Base-by-base conservation (phyloP, 306 rosid species). In the Arachis hypogaea region DNA sequence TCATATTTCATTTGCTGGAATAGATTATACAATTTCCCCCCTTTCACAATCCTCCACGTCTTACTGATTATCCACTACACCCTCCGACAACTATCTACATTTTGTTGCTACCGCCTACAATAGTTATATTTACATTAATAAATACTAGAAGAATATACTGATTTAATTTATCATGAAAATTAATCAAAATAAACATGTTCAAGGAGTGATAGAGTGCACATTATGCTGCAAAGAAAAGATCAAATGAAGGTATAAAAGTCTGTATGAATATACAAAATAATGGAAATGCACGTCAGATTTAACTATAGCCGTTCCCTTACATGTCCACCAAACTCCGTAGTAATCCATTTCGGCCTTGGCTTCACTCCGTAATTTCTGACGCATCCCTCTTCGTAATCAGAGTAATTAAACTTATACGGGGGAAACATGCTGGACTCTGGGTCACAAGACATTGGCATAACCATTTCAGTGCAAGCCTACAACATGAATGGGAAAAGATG, bases 391-490 rank as follows among this genome's bases (percentile, higher is more conserved):
- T 84, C 41, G 45, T 74, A 85, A 60, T 89, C 75, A 69, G 91
- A 69, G 63, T 74, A 81, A 70, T 90, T 84, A 66, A 49, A 90
- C 77, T 86, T 85, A 66, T 69, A 88, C 7, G 85, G 59, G 51
- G 82, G 82, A 83, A 85, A 92, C 96, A 92, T 88, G 87, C 96
- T 86, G 67, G 75, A 64, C 42, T 83, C 88, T 40, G 11, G 55
- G 84, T 81, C 75, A 58, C 92, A 75, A 59, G 96, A 84, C 94
- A 88, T 88, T 56, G 98, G 95, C 98, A 92, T 92, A 70, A 90
- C 88, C 96, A 92, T 92, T 81, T 90, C 92, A 18, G 93, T 92
- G 86, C 98, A 92, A 11, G 96, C 92, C 96, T 90, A 80, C 58
- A 65, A 44, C 66, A 72, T 22, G 42, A 7, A 55, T 51, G 69